These are phyloP conservation scores for Mycena vulgaris DNA, from an alignment of 768 basidiomycete genomes.

Conservation along the genomic window DNA sequence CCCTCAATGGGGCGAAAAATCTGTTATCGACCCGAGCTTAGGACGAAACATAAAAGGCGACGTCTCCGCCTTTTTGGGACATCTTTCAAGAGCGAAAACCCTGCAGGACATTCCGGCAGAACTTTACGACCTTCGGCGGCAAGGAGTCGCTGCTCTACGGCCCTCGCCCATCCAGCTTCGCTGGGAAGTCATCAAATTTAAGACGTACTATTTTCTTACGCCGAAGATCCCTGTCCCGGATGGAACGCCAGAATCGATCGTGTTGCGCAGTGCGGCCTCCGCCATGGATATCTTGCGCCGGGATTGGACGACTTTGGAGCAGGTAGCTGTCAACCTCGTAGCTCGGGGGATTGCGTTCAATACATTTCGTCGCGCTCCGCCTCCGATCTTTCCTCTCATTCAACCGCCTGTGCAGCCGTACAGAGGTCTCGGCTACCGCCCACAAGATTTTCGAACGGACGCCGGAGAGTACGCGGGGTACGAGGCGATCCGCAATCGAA, in stretches of 20 bases:
- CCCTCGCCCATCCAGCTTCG: conserved; percentile 18
- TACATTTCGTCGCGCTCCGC: background rate
- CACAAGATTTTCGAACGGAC: background rate
- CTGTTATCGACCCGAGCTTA: background rate
- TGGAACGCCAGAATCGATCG: background rate
- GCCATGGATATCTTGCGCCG: conserved; percentile 16
- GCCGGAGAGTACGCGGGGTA: conserved; percentile 1
- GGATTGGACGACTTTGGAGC: conserved; percentile 12
- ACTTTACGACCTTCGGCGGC: conserved; percentile 22
- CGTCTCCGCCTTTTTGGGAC: background rate
- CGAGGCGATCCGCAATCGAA: conserved; percentile 13
- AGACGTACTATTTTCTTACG: conserved; percentile 16
- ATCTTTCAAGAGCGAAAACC: background rate
- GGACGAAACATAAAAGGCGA: background rate
- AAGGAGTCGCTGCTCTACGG: conserved; percentile 13
- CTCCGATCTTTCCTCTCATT: background rate
- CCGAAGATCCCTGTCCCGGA: background rate
- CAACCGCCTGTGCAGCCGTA: background rate
- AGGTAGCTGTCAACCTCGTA: conserved; percentile 10
- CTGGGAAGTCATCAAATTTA: conserved; percentile 6
- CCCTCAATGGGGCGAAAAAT: background rate
- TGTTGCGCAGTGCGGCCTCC: conserved; percentile 3
- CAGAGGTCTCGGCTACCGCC: conserved; percentile 16
- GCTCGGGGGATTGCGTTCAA: conserved; percentile 20
- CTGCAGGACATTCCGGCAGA: conserved; percentile 8